Conservation (phyloP, 2,329 filamentous ascomycete genomes). For the Fonsecaea erecta region DNA sequence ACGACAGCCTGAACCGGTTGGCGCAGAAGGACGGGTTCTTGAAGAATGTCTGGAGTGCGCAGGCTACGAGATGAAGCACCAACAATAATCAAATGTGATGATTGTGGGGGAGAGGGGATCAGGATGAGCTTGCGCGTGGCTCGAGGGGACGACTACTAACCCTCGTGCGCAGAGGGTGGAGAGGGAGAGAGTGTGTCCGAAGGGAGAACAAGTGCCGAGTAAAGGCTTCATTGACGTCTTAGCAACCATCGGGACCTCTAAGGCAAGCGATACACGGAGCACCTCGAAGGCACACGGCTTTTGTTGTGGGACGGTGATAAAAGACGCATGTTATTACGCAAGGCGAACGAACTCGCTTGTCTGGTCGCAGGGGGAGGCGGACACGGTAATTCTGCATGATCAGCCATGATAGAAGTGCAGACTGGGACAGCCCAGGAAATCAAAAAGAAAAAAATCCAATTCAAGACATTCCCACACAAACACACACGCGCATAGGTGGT, state of each 20-base stretch:
- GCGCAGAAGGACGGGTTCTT: slow-evolving; percentile 94
- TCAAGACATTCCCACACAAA: background rate
- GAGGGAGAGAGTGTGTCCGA: too few relatives aligned
- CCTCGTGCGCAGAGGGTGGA: too few relatives aligned
- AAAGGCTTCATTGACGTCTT: too few relatives aligned
- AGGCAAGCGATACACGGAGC: too few relatives aligned
- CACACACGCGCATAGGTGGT: background rate
- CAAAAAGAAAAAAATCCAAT: background rate
- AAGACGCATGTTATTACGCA: too few relatives aligned
- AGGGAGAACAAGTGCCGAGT: too few relatives aligned
- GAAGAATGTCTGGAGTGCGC: slow-evolving; percentile 92
- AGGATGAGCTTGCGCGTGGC: background rate
- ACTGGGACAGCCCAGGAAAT: background rate
- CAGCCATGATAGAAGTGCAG: background rate
- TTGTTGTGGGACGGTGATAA: too few relatives aligned
- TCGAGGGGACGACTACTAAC: too few relatives aligned
- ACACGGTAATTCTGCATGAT: background rate
- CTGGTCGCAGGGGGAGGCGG: too few relatives aligned
- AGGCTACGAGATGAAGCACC: slow-evolving; percentile 33
- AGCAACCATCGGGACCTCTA: too few relatives aligned
- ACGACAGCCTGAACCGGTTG: slow-evolving; percentile 94
- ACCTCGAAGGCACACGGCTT: too few relatives aligned
- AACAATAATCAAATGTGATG: background rate
- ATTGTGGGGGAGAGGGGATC: background rate
- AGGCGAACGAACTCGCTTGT: too few relatives aligned